A percentile compares a stretch with the other conserved stretches of the same genome.
phyloP scores from a whole-genome alignment of 106 monocot genomes.

The Dendrobium nobile region DNA sequence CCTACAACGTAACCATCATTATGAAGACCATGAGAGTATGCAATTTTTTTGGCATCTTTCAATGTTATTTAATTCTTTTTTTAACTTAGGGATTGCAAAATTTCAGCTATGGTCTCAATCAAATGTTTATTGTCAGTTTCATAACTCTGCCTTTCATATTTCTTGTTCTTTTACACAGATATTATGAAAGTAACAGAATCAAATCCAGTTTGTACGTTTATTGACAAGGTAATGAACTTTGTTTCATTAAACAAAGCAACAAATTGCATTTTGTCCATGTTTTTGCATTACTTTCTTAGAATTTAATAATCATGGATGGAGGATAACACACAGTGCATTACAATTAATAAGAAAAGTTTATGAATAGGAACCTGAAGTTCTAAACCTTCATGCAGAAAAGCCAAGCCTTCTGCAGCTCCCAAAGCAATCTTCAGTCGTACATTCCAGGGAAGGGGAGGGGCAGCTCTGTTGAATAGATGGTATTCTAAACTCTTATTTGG shows the following conservation, averaged over 20 bases:
- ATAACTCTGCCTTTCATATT: neutral
- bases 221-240: neutral
- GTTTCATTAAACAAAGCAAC: neutral
- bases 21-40: neutral
- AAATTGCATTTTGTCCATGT: neutral
- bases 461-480: slow-evolving; percentile 24
- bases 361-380: slow-evolving; percentile 22
- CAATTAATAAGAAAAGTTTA: neutral
- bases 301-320: neutral
- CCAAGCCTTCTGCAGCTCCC: slow-evolving; percentile 32
- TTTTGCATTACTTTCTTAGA: neutral
- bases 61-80: neutral
- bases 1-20: neutral
- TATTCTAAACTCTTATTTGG: slow-evolving; percentile 34
- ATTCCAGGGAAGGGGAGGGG: slow-evolving; percentile 27
- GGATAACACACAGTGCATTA: neutral
- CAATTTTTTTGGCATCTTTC: neutral
- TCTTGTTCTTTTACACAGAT: neutral
- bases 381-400: slow-evolving; percentile 33
- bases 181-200: neutral
- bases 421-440: slow-evolving; percentile 23
- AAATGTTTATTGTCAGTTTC: neutral
- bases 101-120: neutral
- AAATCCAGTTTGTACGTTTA: neutral
- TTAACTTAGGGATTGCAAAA: neutral